Evolutionary conservation across 2,329 filamentous ascomycete genomes (phyloP).

Genomic region (Hymenoscyphus repandus): DNA sequence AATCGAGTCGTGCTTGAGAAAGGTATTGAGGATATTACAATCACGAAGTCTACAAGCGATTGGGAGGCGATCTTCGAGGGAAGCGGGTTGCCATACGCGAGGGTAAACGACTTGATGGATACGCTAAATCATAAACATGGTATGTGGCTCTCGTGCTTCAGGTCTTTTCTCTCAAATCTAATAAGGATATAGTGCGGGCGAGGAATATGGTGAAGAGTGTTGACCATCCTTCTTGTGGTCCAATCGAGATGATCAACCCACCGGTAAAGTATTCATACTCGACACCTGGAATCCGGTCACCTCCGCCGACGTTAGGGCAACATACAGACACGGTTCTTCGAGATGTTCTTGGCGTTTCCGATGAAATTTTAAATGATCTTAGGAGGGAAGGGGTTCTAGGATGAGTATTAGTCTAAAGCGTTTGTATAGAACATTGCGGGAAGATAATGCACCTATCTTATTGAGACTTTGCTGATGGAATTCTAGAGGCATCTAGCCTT

Average conservation of each 20-base stretch:
- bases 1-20: slow-evolving; percentile 73
- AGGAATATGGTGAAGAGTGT: slow-evolving; percentile 87
- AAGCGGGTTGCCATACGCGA: slow-evolving; percentile 89
- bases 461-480: too few species aligned
- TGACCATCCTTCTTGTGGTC: slow-evolving; percentile 76
- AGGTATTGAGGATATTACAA: slow-evolving; percentile 71
- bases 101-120: slow-evolving; percentile 86
- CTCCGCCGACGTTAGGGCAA: slow-evolving; percentile 81
- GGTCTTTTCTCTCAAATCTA: too few species aligned
- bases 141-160: too few species aligned
- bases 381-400: slow-evolving; percentile 55
- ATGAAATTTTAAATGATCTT: slow-evolving; percentile 54
- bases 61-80: slow-evolving; percentile 86
- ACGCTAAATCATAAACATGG: slow-evolving; percentile 76
- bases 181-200: slow-evolving; percentile 51
- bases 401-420: too few species aligned
- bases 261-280: slow-evolving; percentile 91
- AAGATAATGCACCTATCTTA: too few species aligned
- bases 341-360: slow-evolving; percentile 55
- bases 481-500: too few species aligned
- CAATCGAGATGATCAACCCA: slow-evolving; percentile 85
- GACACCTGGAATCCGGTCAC: slow-evolving; percentile 66
- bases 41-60: slow-evolving; percentile 73
- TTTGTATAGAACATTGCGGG: too few species aligned
- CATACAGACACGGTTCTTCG: slow-evolving; percentile 75